Evolutionary conservation across 345 rosid species (phyloP), one percentile per base, ranked within the genome.

Genomic region (Corchorus capsularis): DNA sequence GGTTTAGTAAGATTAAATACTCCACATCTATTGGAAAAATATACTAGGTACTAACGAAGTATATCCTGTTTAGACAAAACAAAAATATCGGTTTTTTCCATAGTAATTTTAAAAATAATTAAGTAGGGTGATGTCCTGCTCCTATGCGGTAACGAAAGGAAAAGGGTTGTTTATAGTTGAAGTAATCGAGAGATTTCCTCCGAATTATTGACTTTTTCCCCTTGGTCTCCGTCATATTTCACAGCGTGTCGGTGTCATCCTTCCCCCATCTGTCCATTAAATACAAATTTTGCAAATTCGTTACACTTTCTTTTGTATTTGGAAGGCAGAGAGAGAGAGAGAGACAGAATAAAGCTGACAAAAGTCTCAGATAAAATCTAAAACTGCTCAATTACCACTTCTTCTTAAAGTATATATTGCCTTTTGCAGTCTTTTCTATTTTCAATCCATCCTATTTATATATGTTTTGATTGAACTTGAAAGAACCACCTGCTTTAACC

Each of bases 101-200:
- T 39, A 39, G 27, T 27, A 27, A 39, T 39, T 39, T 39, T 39
- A 39, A 27, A 27, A 27, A 39, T 39, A 6, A 39, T 1, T 39
- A 4, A n/a, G n/a, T n/a, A n/a, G n/a, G n/a, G 43, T 39, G 43
- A 10, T 59, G 35, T 19, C 35, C n/a, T n/a, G n/a, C n/a, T n/a
- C n/a, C 63, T 32, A 59, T 34, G 63, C 12, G 20, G 35, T 15
- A 50, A 50, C 43, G 6, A 39, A 39, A 6, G 2, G 6, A 39
- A 39, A 2, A 39, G 6, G 43, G 43, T 39, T 39, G 6, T 3
- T 39, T 39, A 3, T 39, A 6, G 43, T 39, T 20, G 61, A 64
- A 67, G 62, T 72, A 47, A 19, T 49, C 68, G 75, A 41, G 64
- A 60, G 55, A 78, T 60, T 54, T 68, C 64, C 19, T 68, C 64